phyloP scores from a whole-genome alignment of 2,329 filamentous ascomycete genomes.

The Diaporthe destruens region DNA sequence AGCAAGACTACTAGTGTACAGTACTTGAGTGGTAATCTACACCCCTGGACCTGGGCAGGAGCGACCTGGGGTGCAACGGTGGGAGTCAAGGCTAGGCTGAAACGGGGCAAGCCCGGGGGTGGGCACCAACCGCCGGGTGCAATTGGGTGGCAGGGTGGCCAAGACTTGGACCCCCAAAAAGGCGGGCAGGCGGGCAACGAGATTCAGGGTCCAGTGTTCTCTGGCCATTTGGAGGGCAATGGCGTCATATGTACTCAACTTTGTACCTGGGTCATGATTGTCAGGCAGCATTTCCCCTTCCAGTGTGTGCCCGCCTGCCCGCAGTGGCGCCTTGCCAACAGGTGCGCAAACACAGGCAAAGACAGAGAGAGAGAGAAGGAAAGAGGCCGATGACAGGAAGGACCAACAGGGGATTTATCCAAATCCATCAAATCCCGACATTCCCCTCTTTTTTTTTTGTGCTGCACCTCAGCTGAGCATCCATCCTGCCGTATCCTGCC shows the following conservation, averaged over 20 bases:
- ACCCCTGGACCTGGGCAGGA: conserved; percentile 6
- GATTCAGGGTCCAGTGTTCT: conserved; percentile 4
- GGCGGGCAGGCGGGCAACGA: neutral
- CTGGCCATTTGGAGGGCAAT: neutral
- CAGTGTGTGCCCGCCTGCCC: neutral
- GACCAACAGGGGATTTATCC: neutral
- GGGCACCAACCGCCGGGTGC: conserved; percentile 25
- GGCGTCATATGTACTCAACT: conserved; percentile 16
- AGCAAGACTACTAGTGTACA: no score
- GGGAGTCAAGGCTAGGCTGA: neutral
- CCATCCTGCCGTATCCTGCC: no score
- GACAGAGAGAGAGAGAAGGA: neutral
- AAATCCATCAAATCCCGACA: conserved; percentile 24
- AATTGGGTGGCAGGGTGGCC: neutral
- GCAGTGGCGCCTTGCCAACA: neutral
- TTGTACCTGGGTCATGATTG: conserved; percentile 9
- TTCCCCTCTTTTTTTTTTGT: conserved; percentile 3
- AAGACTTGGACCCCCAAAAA: neutral
- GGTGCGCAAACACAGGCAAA: no score
- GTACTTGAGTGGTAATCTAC: no score
- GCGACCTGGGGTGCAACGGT: neutral
- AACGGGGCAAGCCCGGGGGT: conserved; percentile 4
- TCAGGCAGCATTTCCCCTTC: conserved; percentile 42
- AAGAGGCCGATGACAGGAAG: neutral
- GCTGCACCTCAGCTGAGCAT: no score